Evolutionary conservation across 2,329 filamentous ascomycete genomes (phyloP).

Genomic region (Monilinia vaccinii-corymbosi): DNA sequence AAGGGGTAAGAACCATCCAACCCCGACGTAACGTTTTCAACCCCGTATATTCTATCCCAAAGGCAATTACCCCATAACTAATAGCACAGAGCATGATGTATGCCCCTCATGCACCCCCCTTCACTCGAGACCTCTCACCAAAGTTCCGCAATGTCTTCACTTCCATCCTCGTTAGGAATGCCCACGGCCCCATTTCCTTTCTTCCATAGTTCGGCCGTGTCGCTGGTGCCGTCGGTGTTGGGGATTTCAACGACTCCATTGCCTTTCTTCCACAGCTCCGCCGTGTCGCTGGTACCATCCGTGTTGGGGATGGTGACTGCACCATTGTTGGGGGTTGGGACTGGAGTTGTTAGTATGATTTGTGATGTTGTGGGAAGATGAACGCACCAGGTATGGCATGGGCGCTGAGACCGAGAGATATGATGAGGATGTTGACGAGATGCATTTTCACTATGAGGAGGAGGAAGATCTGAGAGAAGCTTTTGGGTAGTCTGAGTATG

Average conservation of each 20-base stretch:
- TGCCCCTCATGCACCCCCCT: neutral
- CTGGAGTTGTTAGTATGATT: neutral
- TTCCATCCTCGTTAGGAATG: neutral
- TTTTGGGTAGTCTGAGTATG: neutral
- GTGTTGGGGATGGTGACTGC: neutral
- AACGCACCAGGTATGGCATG: neutral
- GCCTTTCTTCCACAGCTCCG: neutral
- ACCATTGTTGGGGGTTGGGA: neutral
- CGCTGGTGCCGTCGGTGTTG: neutral
- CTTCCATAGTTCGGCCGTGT: neutral
- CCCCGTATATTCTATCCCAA: no score
- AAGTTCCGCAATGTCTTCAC: neutral
- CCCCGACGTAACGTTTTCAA: no score
- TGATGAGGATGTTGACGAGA: neutral
- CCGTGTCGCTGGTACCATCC: neutral
- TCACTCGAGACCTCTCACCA: neutral
- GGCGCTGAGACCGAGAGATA: neutral
- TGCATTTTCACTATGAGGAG: neutral
- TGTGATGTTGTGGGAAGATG: no score
- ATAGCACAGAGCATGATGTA: neutral
- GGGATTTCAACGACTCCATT: neutral
- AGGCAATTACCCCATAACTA: neutral
- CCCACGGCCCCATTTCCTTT: neutral
- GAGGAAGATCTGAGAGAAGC: no score
- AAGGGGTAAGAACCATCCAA: no score